Conservation (phyloP, 2,329 filamentous ascomycete species). For the Metarhizium robertsii region DNA sequence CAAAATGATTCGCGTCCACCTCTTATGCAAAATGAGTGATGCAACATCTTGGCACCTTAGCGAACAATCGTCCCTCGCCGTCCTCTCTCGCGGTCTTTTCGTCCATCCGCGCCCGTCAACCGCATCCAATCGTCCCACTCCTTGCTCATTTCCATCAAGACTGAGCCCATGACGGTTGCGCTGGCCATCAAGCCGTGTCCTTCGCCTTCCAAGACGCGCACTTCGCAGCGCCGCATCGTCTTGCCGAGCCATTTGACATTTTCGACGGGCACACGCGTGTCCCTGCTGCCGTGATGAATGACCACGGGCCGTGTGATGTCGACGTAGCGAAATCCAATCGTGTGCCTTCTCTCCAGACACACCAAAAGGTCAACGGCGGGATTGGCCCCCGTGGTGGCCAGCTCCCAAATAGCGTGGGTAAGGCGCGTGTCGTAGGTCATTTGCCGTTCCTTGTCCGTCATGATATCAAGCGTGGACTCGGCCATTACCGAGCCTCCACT, state of each 20-base stretch:
- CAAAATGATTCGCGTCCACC: background rate
- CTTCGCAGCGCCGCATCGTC: constrained; percentile 87
- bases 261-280: constrained; percentile 85
- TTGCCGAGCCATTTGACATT: constrained; percentile 94
- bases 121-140: constrained; percentile 89
- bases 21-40: background rate
- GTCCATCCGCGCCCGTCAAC: constrained; percentile 36
- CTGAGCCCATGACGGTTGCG: constrained; percentile 81
- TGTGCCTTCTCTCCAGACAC: constrained; percentile 81
- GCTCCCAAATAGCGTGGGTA: constrained; percentile 89
- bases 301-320: constrained; percentile 87
- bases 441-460: constrained; percentile 64
- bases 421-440: constrained; percentile 72
- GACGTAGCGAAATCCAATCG: constrained; percentile 93
- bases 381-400: constrained; percentile 84
- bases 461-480: constrained; percentile 47
- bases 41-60: background rate
- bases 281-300: constrained; percentile 87
- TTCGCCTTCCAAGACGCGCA: constrained; percentile 81
- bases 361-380: constrained; percentile 88
- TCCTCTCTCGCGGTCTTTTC: constrained; percentile 23
- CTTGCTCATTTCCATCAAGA: constrained; percentile 87
- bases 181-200: constrained; percentile 95
- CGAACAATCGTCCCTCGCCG: constrained; percentile 16
- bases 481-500: constrained; percentile 26